Evolutionary conservation across 139 green algal species (phyloP).

Genomic region (Coelastrella sp.): DNA sequence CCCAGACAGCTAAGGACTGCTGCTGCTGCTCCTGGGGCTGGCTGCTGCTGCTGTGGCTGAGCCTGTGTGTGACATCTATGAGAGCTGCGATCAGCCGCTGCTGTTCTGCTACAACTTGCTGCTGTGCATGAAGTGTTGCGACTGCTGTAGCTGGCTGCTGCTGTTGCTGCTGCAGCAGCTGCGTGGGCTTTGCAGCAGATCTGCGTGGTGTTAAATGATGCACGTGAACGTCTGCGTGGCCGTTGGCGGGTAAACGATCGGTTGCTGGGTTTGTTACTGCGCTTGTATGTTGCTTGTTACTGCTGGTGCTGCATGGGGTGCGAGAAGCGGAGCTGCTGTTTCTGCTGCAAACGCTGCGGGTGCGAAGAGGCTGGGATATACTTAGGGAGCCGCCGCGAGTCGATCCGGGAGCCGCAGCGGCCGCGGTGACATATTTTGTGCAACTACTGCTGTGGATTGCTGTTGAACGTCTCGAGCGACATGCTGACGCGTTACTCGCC

Average conservation of each 20-base stretch:
- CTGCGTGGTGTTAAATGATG: too few relatives aligned
- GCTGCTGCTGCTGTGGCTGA: background rate
- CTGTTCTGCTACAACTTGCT: background rate
- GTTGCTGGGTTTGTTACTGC: too few relatives aligned
- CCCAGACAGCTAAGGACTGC: background rate
- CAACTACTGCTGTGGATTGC: background rate
- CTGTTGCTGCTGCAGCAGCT: background rate
- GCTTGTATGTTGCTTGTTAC: background rate
- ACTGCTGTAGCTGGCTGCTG: background rate
- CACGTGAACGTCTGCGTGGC: too few relatives aligned
- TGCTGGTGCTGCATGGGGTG: background rate
- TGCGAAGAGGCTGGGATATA: background rate
- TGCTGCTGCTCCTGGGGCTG: background rate
- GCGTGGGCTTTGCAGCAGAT: background rate
- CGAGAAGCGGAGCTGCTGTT: background rate
- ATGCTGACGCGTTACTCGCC: background rate
- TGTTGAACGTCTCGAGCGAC: background rate
- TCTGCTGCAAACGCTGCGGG: background rate
- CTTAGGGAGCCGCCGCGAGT: background rate
- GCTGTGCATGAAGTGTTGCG: background rate
- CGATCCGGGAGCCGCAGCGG: background rate
- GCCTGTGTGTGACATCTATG: background rate
- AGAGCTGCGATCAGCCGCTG: background rate
- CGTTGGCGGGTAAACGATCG: too few relatives aligned
- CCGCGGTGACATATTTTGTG: background rate